Evolutionary conservation across 2,329 filamentous ascomycete genomes (phyloP).

Genomic region (Alternaria incomplexa): DNA sequence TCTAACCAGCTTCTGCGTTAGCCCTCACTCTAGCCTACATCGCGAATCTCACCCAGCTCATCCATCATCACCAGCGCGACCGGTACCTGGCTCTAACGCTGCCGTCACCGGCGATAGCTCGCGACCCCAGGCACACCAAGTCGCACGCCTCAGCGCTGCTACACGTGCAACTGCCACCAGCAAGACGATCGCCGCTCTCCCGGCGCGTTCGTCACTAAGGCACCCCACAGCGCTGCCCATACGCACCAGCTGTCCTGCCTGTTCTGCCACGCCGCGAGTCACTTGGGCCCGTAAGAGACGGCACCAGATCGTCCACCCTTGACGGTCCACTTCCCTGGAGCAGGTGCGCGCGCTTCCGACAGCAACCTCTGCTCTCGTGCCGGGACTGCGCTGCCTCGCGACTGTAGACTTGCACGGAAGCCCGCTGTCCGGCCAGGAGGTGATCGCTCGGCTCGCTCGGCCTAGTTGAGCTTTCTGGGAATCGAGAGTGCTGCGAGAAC

Average conservation of each 20-base stretch:
- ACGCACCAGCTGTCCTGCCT: slow-evolving; percentile 8
- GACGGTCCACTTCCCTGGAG: slow-evolving; percentile 7
- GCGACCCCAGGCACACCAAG: slow-evolving; percentile 28
- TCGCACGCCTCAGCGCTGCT: slow-evolving; percentile 35
- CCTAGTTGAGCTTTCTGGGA: slow-evolving; percentile 35
- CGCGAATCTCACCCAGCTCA: slow-evolving; percentile 44
- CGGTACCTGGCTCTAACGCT: slow-evolving; percentile 38
- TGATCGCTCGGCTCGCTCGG: slow-evolving; percentile 46
- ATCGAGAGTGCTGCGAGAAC: slow-evolving; percentile 31
- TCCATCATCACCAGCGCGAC: slow-evolving; percentile 26
- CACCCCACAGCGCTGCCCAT: slow-evolving; percentile 14
- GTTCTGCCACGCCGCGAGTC: slow-evolving; percentile 21
- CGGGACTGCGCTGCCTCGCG: neutral
- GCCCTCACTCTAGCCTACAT: slow-evolving; percentile 39
- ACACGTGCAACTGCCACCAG: slow-evolving; percentile 42
- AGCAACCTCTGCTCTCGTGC: neutral
- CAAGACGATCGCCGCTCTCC: slow-evolving; percentile 22
- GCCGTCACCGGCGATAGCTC: slow-evolving; percentile 27
- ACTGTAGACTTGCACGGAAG: slow-evolving; percentile 27
- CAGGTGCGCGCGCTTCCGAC: slow-evolving; percentile 10
- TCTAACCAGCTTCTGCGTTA: slow-evolving; percentile 43
- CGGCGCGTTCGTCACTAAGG: slow-evolving; percentile 21
- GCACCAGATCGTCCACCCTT: slow-evolving; percentile 20
- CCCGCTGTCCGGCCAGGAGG: slow-evolving; percentile 42
- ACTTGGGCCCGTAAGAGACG: slow-evolving; percentile 21